These are phyloP conservation scores for Daedaleopsis sinensis DNA, from an alignment of 768 basidiomycete species.

Conservation along the genomic window DNA sequence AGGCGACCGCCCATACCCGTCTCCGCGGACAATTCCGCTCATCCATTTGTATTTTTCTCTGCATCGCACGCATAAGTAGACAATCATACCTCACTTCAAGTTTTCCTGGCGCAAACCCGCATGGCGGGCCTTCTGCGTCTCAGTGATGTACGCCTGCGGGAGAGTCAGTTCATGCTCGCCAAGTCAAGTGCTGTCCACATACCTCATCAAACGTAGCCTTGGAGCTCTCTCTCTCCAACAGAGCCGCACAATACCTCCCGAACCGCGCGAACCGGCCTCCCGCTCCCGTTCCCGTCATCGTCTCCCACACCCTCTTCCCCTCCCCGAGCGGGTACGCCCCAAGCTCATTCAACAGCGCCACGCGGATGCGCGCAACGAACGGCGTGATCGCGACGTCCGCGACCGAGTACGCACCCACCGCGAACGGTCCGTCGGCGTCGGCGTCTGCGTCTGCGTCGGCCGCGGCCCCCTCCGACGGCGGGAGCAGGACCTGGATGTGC, in stretches of 20 bases:
- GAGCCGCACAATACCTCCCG: slow-evolving; percentile 47
- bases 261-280: slow-evolving; percentile 51
- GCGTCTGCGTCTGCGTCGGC: too few species aligned
- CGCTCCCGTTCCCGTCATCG: slow-evolving; percentile 36
- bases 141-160: slow-evolving; percentile 25
- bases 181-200: slow-evolving; percentile 25
- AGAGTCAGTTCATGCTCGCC: not conserved
- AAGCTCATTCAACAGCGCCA: slow-evolving; percentile 51
- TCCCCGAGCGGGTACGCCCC: slow-evolving; percentile 54
- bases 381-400: slow-evolving; percentile 67
- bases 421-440: slow-evolving; percentile 42
- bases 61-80: not conserved
- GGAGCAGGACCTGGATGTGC: slow-evolving; percentile 52
- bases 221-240: slow-evolving; percentile 58
- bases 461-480: slow-evolving; percentile 15
- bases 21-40: too few species aligned
- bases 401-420: slow-evolving; percentile 50
- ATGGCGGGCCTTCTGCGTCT: slow-evolving; percentile 24
- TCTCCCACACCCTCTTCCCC: slow-evolving; percentile 46
- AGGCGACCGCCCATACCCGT: too few species aligned
- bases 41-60: too few species aligned
- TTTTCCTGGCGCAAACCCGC: slow-evolving; percentile 7
- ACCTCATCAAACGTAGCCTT: slow-evolving; percentile 58
- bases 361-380: slow-evolving; percentile 57
- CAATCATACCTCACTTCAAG: not conserved